phyloP scores from a whole-genome alignment of 148 eudicot genomes.

The Rhododendron ovatum region DNA sequence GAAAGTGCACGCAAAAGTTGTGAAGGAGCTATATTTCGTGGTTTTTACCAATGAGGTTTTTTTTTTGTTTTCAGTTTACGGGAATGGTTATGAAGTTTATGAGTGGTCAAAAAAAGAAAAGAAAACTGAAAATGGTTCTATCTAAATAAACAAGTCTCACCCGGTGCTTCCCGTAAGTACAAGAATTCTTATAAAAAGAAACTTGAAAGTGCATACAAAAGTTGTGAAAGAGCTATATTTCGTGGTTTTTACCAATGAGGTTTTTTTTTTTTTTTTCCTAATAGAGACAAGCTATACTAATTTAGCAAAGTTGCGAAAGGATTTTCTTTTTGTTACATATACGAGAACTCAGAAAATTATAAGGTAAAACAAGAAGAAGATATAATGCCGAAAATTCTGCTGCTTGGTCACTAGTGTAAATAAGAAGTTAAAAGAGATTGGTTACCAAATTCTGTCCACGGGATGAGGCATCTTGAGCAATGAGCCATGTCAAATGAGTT shows the following conservation, averaged over 20 bases:
- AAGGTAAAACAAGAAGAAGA: background rate
- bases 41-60: background rate
- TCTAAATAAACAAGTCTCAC: background rate
- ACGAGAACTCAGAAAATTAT: background rate
- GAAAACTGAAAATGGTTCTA: background rate
- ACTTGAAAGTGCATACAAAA: background rate
- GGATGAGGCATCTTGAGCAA: slow-evolving; percentile 93
- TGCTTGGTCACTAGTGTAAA: background rate
- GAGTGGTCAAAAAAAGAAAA: background rate
- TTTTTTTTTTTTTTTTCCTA: background rate
- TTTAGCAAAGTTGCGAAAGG: background rate
- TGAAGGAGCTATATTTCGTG: background rate
- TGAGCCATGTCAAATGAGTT: slow-evolving; percentile 96
- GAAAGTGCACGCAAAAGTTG: background rate
- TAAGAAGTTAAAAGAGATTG: background rate
- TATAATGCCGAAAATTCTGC: background rate
- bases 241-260: background rate
- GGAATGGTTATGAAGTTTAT: background rate
- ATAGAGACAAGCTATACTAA: background rate
- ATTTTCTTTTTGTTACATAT: background rate
- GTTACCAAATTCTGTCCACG: slow-evolving; percentile 93
- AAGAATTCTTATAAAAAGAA: background rate
- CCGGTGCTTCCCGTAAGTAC: background rate
- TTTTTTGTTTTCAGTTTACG: background rate
- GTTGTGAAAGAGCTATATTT: background rate